Evolutionary conservation across 2,329 filamentous ascomycete species (phyloP), one percentile per base, ranked within the genome.

Genomic region (Pyrenochaeta sp.): DNA sequence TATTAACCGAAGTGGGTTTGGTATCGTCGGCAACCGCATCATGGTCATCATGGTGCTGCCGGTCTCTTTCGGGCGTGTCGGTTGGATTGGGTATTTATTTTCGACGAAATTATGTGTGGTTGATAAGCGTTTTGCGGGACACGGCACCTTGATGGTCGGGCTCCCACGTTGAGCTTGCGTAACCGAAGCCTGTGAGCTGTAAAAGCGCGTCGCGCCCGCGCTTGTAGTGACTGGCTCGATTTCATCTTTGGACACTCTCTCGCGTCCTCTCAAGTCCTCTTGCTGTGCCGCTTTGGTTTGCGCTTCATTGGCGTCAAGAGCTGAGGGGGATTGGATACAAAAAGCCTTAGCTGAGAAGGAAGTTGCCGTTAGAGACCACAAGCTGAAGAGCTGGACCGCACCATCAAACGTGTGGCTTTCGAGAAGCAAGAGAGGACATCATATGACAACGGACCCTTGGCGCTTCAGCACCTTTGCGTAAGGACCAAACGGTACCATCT

Each of bases 21-120:
- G 61, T 33, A 33, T 14, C 30, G 51, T 57, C 52, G 51, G 50
- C 60, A 56, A 57, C 33, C 21, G 54, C 60, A 55, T 52, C 53
- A 52, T 58, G 56, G 51, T 60, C 49, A 62, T 57, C 56, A 58
- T 51, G 60, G 60, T 60, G 45, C 58, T 52, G 33, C 33, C 46
- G 48, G 59, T 17, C n/a, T 11, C 10, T 21, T 15, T 20, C 17
- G 15, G 35, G 12, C 15, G 3, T 20, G 4, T 21, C 17, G 35
- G 35, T 37, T 37, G 35, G 17, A 20, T 17, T 37, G 35, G 35
- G 7, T 58, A 51, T 49, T 51, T 57, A 55, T 51, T 54, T 58
- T 55, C 48, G 50, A 45, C 30, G 45, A 40, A 31, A 33, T 32
- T 39, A 47, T 45, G 47, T 29, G 42, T 48, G 40, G 40, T 49